phyloP scores from a whole-genome alignment of 345 rosid genomes.

The Boechera retrofracta region DNA sequence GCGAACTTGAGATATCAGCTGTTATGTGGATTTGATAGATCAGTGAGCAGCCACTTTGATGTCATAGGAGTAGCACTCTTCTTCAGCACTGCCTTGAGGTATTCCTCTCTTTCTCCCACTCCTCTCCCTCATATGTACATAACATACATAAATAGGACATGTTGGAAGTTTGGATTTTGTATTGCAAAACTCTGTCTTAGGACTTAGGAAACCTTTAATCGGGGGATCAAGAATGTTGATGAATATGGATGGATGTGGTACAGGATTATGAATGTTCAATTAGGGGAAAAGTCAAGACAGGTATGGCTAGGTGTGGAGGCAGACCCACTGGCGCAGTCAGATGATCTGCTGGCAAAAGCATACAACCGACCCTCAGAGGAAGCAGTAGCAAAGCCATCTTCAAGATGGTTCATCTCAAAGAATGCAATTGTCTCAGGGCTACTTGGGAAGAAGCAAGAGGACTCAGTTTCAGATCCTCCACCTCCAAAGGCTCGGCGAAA shows the following conservation, averaged over 20 bases:
- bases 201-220: constrained; percentile 11
- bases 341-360: constrained; percentile 68
- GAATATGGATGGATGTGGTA: constrained; percentile 36
- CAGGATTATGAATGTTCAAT: constrained; percentile 77
- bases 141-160: not conserved
- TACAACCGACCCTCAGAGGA: constrained; percentile 67
- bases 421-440: constrained; percentile 77
- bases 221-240: constrained; percentile 22
- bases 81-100: constrained; percentile 92
- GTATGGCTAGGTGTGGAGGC: constrained; percentile 91
- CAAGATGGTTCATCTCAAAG: constrained; percentile 87
- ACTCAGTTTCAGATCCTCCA: constrained; percentile 49
- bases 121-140: constrained; percentile 6
- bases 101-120: constrained; percentile 28
- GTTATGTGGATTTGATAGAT: constrained; percentile 78
- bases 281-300: constrained; percentile 74
- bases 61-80: constrained; percentile 91
- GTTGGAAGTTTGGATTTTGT: not conserved
- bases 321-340: constrained; percentile 81
- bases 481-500: constrained; percentile 76
- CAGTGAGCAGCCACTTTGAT: constrained; percentile 77
- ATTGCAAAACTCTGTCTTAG: not conserved
- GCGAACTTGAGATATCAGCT: constrained; percentile 88
- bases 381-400: constrained; percentile 47
- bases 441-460: constrained; percentile 76